Conservation (phyloP, 768 basidiomycete genomes). For the Paxillus rubicundulus region DNA sequence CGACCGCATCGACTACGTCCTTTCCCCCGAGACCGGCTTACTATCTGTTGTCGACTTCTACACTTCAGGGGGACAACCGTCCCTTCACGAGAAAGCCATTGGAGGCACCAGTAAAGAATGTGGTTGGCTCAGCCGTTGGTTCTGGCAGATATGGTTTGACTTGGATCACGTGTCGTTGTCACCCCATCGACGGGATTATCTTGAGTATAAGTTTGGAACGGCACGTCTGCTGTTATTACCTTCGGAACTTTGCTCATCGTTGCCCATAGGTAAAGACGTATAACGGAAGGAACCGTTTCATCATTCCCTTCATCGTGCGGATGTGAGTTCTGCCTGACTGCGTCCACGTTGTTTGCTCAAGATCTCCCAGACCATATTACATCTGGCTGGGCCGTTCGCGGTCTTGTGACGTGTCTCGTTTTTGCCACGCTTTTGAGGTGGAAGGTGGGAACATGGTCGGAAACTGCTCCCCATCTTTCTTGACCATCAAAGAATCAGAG, state of each 20-base stretch:
- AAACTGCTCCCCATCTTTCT: conserved; percentile 41
- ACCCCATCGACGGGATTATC: conserved; percentile 62
- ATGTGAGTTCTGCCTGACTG: conserved; percentile 42
- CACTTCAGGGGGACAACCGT: conserved; percentile 53
- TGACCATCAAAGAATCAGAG: conserved; percentile 35
- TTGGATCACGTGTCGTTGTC: conserved; percentile 54
- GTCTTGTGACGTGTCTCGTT: conserved; percentile 52
- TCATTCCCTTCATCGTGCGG: conserved; percentile 63
- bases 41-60: conserved; percentile 76
- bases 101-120: conserved; percentile 59
- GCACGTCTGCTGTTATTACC: conserved; percentile 31
- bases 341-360: conserved; percentile 1
- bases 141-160: conserved; percentile 75
- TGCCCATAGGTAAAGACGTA: conserved; percentile 51
- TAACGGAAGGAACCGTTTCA: conserved; percentile 70
- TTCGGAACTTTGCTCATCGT: background rate
- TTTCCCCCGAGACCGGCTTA: conserved; percentile 57
- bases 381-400: conserved; percentile 74
- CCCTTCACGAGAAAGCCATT: conserved; percentile 58
- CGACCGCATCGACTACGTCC: conserved; percentile 64
- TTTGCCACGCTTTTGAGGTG: conserved; percentile 58
- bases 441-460: conserved; percentile 61
- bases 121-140: conserved; percentile 68
- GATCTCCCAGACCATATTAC: conserved; percentile 54
- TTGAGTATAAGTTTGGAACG: conserved; percentile 78